A percentile compares a stretch with the other conserved stretches of the same genome.
Conservation (phyloP, 2,329 filamentous ascomycete species). For the Stachybotrys echinatus region DNA sequence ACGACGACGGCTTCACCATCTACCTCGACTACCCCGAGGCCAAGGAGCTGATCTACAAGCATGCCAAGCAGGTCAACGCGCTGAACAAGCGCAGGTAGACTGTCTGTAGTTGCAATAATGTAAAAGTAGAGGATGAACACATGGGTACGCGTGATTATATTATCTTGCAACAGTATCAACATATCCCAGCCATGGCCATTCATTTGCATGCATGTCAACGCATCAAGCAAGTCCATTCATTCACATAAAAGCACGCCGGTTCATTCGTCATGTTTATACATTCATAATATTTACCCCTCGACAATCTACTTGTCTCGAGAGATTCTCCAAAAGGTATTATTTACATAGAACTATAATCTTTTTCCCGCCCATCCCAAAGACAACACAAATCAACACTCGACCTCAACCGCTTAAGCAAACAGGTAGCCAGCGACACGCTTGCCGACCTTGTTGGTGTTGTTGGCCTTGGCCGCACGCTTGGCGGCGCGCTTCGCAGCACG, state of each 20-base stretch:
- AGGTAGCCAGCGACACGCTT: neutral
- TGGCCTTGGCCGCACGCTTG: conserved; percentile 8
- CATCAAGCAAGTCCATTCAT: neutral
- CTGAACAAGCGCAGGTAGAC: neutral
- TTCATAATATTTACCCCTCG: neutral
- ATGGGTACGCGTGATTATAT: neutral
- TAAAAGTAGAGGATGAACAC: neutral
- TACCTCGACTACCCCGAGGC: conserved; percentile 46
- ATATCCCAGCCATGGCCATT: too few relatives aligned
- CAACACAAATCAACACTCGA: neutral
- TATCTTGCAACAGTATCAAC: neutral
- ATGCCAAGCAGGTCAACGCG: conserved; percentile 33
- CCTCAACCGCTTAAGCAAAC: neutral
- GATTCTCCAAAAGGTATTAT: neutral
- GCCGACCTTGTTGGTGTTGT: too few relatives aligned
- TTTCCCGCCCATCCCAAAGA: neutral
- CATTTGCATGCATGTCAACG: too few relatives aligned
- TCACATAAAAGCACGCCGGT: too few relatives aligned
- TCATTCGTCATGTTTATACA: too few relatives aligned
- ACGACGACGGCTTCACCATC: conserved; percentile 53
- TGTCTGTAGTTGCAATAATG: neutral
- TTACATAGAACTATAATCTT: neutral
- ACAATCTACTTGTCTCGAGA: neutral
- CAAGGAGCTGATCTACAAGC: conserved; percentile 34
- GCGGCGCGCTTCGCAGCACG: conserved; percentile 8